Evolutionary conservation across 176 grass and related monocot genomes (phyloP), one percentile per base, ranked within the genome.

Genomic region (Eleusine coracana): DNA sequence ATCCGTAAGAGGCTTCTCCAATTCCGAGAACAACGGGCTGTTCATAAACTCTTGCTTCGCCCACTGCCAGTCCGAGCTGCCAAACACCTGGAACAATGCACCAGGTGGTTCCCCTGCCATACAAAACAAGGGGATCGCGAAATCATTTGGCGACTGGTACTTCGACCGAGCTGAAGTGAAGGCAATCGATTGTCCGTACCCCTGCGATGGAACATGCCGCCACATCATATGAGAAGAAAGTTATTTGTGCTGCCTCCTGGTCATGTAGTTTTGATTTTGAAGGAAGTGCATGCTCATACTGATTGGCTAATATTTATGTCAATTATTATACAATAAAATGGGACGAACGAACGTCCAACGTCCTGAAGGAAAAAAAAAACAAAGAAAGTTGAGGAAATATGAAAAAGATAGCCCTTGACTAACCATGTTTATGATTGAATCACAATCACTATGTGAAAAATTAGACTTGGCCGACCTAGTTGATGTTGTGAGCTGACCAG

Each of bases 11-110:
- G 80, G 23, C n/a, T 89, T 91, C 86, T 91, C 90, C 5, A 0
- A 16, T 2, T 89, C 87, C 23, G 75, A 17, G 16, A 54, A 42
- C 41, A 98, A 91, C 29, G 96, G 92, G 21, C 21, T 98, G 72
- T 98, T 93, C 82, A 79, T 98, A 60, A 98, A 95, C 88, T 98
- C 96, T 6, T 98, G 96, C 41, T 98, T 98, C 79, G 59, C 88
- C 3, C 96, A 98, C 76, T 95, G 96, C 70, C 96, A 98, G 77
- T 91, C 92, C 5, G 90, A 75, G 41, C 72, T 29, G 17, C 84
- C 83, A 7, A 44, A 44, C 0, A 98, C 86, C 7, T 98, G 96
- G 96, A 84, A 79, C 54, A 27, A 8, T 2, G 23, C 15, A 10
- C 38, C 80, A 50, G 83, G 50, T 10, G 85, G 88, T 59, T 84